phyloP scores from a whole-genome alignment of 2,329 filamentous ascomycete genomes.

The Lachnellula hyalina region DNA sequence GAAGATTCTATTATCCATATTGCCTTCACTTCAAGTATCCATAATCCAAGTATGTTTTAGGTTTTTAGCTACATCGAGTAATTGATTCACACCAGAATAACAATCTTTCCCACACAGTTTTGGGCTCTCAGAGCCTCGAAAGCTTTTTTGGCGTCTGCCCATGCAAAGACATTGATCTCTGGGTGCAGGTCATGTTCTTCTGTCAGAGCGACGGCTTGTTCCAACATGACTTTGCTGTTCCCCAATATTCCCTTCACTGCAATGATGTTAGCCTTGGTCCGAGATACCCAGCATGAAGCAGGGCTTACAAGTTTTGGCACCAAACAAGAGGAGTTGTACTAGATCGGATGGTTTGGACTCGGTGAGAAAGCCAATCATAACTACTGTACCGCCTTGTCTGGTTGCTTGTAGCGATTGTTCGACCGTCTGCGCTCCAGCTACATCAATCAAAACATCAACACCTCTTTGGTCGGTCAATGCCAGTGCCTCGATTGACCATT shows the following conservation, averaged over 20 bases:
- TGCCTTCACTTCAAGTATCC: too few relatives aligned
- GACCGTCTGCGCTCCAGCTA: conserved; percentile 61
- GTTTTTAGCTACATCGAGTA: too few relatives aligned
- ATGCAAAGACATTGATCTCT: conserved; percentile 73
- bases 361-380: conserved; percentile 39
- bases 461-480: conserved; percentile 45
- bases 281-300: conserved; percentile 71
- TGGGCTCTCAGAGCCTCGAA: conserved; percentile 66
- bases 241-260: conserved; percentile 73
- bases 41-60: too few relatives aligned
- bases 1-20: too few relatives aligned
- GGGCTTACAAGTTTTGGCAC: conserved; percentile 69
- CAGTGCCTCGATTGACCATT: conserved; percentile 56
- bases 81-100: conserved; percentile 27
- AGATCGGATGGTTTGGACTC: conserved; percentile 22
- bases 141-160: conserved; percentile 66
- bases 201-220: conserved; percentile 71
- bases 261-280: conserved; percentile 30
- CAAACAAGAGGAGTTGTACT: conserved; percentile 44
- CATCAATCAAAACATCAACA: conserved; percentile 59
- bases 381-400: conserved; percentile 41
- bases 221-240: conserved; percentile 62
- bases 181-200: conserved; percentile 68
- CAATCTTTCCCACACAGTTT: conserved; percentile 63
- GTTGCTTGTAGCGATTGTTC: conserved; percentile 45